A percentile compares a stretch with the other conserved stretches of the same genome.
phyloP scores from a whole-genome alignment of 1,284 basidiomycete species.

The Cutaneotrichosporon sp. region DNA sequence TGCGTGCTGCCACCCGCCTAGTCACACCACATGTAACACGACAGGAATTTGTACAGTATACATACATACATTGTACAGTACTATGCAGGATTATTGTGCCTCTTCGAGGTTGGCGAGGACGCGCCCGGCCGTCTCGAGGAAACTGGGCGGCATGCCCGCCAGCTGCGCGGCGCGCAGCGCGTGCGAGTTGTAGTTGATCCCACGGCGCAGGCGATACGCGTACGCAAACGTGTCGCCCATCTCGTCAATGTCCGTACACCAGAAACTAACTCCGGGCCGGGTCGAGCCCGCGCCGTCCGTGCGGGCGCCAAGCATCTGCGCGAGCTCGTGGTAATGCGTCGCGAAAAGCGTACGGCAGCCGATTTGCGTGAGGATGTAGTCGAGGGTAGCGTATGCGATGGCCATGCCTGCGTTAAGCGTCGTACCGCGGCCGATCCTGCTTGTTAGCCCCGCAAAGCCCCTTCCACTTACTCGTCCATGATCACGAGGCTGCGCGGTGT shows the following conservation, averaged over 20 bases:
- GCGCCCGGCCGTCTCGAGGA: slow-evolving; percentile 28
- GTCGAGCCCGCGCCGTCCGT: slow-evolving; percentile 37
- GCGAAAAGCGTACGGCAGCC: slow-evolving; percentile 82
- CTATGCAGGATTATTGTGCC: too few relatives aligned
- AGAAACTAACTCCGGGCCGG: slow-evolving; percentile 62
- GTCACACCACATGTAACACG: too few relatives aligned
- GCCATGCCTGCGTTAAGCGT: slow-evolving; percentile 86
- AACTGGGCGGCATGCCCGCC: slow-evolving; percentile 68
- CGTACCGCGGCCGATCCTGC: slow-evolving; percentile 76
- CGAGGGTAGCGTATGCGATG: slow-evolving; percentile 84
- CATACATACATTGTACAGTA: too few relatives aligned
- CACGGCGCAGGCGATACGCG: slow-evolving; percentile 70
- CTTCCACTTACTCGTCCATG: slow-evolving; percentile 70
- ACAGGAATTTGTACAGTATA: too few relatives aligned
- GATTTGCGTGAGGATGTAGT: slow-evolving; percentile 71
- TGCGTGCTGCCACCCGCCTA: neutral
- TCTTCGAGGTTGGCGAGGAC: too few relatives aligned
- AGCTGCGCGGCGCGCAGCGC: slow-evolving; percentile 81
- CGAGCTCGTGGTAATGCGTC: slow-evolving; percentile 93
- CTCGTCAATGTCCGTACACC: slow-evolving; percentile 80
- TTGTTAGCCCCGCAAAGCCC: neutral
- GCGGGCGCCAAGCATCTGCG: slow-evolving; percentile 67
- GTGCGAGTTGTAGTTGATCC: slow-evolving; percentile 86
- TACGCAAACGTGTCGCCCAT: slow-evolving; percentile 67
- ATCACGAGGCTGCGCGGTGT: slow-evolving; percentile 80